Evolutionary conservation across 2,329 filamentous ascomycete genomes (phyloP).

Genomic region (Clonostachys sp.): DNA sequence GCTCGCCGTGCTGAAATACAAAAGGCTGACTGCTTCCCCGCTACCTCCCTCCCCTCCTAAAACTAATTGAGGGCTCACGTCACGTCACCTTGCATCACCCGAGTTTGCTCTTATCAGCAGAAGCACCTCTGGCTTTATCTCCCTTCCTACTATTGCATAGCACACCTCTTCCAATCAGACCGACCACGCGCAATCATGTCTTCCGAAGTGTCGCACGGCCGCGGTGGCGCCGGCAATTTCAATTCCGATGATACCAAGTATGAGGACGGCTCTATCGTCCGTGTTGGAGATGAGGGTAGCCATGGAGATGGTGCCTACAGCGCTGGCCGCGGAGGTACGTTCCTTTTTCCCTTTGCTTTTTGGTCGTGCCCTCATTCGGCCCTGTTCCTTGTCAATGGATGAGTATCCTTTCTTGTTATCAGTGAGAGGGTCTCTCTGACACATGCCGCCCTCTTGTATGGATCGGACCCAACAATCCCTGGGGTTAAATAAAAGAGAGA

Average conservation of each 20-base stretch:
- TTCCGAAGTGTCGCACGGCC: slow-evolving; percentile 53
- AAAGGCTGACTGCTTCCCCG: too few relatives aligned
- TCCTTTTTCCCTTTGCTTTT: neutral
- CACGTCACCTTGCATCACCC: neutral
- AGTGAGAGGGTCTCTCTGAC: neutral
- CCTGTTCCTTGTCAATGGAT: neutral
- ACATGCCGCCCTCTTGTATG: neutral
- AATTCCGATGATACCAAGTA: slow-evolving; percentile 52
- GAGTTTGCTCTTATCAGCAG: neutral
- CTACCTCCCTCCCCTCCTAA: too few relatives aligned
- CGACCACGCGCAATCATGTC: slow-evolving; percentile 15
- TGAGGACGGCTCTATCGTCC: slow-evolving; percentile 58
- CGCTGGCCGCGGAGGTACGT: slow-evolving; percentile 53
- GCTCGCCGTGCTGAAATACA: too few relatives aligned
- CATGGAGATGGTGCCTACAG: slow-evolving; percentile 56
- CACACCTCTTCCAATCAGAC: neutral
- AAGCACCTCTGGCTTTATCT: neutral
- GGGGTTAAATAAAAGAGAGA: too few relatives aligned
- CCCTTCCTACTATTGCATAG: neutral
- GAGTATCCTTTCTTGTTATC: neutral
- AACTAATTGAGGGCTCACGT: neutral
- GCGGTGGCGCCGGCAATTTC: slow-evolving; percentile 60
- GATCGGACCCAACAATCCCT: too few relatives aligned
- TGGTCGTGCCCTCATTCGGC: neutral
- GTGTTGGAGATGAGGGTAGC: slow-evolving; percentile 46